Evolutionary conservation across 2,329 filamentous ascomycete genomes (phyloP).

Genomic region (Aspergillus tubingensis): DNA sequence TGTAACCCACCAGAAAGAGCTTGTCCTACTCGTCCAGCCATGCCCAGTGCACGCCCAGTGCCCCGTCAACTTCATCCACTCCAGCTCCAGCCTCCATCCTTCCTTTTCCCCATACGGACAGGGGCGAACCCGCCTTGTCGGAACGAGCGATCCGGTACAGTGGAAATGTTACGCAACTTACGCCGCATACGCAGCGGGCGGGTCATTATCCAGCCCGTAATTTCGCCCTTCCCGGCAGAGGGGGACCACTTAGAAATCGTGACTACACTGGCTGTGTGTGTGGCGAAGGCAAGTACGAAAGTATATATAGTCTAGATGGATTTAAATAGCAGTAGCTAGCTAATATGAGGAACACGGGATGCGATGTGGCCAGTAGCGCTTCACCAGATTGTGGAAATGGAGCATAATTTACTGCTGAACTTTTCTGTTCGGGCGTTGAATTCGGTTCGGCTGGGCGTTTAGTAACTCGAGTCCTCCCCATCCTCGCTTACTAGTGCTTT

Average conservation of each 20-base stretch:
- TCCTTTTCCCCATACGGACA: slow-evolving; percentile 3
- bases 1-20: background rate
- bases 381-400: background rate
- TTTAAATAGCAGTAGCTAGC: too few relatives aligned
- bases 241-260: background rate
- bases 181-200: background rate
- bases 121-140: slow-evolving; percentile 7
- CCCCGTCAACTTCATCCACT: background rate
- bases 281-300: background rate
- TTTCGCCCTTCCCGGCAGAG: background rate
- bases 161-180: slow-evolving; percentile 4
- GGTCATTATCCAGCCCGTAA: background rate
- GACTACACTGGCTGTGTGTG: background rate
- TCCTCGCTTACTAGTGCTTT: background rate
- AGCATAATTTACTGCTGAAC: background rate
- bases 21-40: background rate
- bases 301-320: background rate
- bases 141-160: slow-evolving; percentile 4
- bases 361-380: background rate
- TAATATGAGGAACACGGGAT: too few relatives aligned
- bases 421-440: background rate
- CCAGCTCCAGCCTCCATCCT: background rate
- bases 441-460: background rate
- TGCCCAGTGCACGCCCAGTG: background rate
- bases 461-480: background rate